Conservation (phyloP, 805 yeast genomes). For the Cyberlindnera misumaiensis region DNA sequence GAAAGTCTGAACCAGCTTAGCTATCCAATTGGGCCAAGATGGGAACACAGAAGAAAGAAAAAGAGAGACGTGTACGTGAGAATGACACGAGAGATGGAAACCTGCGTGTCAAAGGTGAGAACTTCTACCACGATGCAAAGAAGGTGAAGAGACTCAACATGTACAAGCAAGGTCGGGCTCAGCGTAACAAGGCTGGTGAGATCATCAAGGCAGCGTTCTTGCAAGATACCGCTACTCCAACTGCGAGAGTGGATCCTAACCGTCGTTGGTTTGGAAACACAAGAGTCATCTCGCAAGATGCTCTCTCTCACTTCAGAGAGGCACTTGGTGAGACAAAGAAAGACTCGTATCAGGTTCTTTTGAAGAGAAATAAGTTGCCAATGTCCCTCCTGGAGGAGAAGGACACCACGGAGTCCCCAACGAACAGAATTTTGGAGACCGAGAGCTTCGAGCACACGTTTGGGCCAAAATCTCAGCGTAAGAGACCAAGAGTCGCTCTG, state of each 20-base stretch:
- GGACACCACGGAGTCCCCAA: conserved; percentile 69
- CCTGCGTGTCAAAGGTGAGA: conserved; percentile 91
- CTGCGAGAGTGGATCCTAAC: conserved; percentile 92
- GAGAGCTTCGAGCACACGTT: conserved; percentile 77
- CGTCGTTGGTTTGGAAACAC: conserved; percentile 98
- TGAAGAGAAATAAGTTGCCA: conserved; percentile 87
- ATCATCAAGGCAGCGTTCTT: conserved; percentile 80
- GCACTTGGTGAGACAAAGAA: conserved; percentile 83
- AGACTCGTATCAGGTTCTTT: conserved; percentile 78
- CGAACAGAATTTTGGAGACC: conserved; percentile 77
- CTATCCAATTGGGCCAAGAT: conserved; percentile 29
- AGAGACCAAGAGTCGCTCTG: conserved; percentile 77
- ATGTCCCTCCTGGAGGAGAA: conserved; percentile 91
- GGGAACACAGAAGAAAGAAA: conserved; percentile 95
- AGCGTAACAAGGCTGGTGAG: conserved; percentile 82
- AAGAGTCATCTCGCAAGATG: conserved; percentile 95
- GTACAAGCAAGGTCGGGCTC: conserved; percentile 90
- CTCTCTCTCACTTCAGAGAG: conserved; percentile 86
- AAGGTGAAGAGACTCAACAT: conserved; percentile 83
- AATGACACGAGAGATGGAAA: conserved; percentile 83
- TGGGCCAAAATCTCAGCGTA: conserved; percentile 93
- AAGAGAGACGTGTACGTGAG: conserved; percentile 77
- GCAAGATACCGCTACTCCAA: conserved; percentile 82
- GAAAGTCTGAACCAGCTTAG: no score
- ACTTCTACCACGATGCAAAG: conserved; percentile 91